Base-by-base conservation (phyloP, 2,329 filamentous ascomycete genomes). In the Reticulascus tulasneorum region DNA sequence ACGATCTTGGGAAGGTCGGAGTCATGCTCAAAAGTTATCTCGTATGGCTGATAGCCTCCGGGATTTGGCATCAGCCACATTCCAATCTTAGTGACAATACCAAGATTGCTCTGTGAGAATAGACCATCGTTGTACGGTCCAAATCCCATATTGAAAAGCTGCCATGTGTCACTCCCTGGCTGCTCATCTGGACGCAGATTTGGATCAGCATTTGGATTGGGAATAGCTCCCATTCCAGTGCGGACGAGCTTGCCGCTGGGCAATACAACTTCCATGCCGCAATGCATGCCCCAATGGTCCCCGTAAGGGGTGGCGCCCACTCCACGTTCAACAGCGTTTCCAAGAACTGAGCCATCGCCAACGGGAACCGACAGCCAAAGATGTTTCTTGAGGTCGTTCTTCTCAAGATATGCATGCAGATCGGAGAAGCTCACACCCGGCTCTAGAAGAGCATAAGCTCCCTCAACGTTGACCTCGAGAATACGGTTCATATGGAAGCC, bases 61-160 rank as follows among this genome's bases (percentile, higher is more conserved):
- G 69, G 69, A 29, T 72, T 71, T 2, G 66, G 65, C 72, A 76
- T 75, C 22, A 77, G 56, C 54, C 53, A 53, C 45, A 75, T 63
- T 0, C 71, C 71, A 58, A 75, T 71, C 52, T 74, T 73, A 4
- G 67, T 70, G 3, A 73, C 69, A 17, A 75, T 66, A 9, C 69
- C 69, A 9, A 69, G 63, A 33, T 72, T 73, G 2, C 63, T 67
- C 44, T 74, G 69, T 0, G 66, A 61, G 45, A 74, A 75, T 1
- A 73, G 61, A 3, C 66, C 64, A 17, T 60, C 58, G 12, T 51
- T 50, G 20, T 51, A 51, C 1, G 63, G 63, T 2, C 62, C 63
- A 38, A 63, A 67, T 1, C 64, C 64, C 26, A 58, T 61, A 5
- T 60, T 56, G 40, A 68, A 69, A 2, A 58, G 48, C 43, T 67